A percentile compares a stretch with the other conserved stretches of the same genome.
phyloP scores from a whole-genome alignment of 2,329 filamentous ascomycete species.

The Metarhizium rileyi region DNA sequence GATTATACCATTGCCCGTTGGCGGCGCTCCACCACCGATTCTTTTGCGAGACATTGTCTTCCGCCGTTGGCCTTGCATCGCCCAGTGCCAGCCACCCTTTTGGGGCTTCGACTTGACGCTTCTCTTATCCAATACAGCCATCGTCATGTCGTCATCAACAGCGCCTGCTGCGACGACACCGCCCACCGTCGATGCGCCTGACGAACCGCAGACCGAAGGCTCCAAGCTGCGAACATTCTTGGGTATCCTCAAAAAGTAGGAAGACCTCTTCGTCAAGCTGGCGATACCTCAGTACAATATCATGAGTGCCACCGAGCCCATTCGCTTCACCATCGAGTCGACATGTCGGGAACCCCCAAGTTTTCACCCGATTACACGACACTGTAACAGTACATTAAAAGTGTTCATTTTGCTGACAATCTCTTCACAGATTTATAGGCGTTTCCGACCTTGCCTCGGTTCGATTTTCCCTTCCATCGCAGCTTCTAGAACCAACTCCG shows the following conservation, averaged over 20 bases:
- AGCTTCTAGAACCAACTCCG: constrained; percentile 89
- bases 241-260: constrained; percentile 78
- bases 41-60: neutral
- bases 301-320: constrained; percentile 4
- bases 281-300: constrained; percentile 4
- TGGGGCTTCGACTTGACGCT: too few relatives aligned
- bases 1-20: neutral
- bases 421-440: constrained; percentile 70
- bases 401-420: constrained; percentile 1
- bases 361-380: neutral
- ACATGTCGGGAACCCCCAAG: neutral
- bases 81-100: too few relatives aligned
- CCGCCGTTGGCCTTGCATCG: neutral
- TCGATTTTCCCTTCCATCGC: constrained; percentile 89
- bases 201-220: constrained; percentile 57
- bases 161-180: constrained; percentile 22
- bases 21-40: neutral
- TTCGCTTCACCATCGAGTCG: neutral
- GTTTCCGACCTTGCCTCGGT: constrained; percentile 92
- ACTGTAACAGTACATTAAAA: neutral
- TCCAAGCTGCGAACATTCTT: constrained; percentile 87
- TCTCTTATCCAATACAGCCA: neutral
- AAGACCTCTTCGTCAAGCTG: constrained; percentile 7
- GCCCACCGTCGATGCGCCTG: constrained; percentile 24
- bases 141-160: constrained; percentile 28